Evolutionary conservation across 805 yeast genomes (phyloP), one percentile per base, ranked within the genome.

Genomic region (Candida piceae): DNA sequence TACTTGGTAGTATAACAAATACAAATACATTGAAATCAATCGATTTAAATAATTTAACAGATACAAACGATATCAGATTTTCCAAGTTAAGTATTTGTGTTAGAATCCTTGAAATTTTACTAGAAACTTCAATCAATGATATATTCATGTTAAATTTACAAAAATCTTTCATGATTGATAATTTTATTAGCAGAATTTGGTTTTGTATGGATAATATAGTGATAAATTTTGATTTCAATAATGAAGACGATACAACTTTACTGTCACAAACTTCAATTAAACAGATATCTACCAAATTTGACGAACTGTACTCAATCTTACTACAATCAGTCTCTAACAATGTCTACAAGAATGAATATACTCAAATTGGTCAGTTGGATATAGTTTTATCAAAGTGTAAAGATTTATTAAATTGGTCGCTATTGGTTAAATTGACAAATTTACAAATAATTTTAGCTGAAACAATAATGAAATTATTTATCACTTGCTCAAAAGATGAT

Each of bases 201-300:
- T 55, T 60, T 36, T 60, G 64, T 29, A 32, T 60, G 32, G 57
- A 57, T 26, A 58, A 59, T 31, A 44, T 50, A 3, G 55, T 51
- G 1, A 41, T 55, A 10, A 60, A 60, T 37, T 46, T 53, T 13
- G 46, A 39, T 19, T 35, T 50, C n/a, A 36, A 44, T n/a, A 36
- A 36, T 4, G 10, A 24, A 3, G 29, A 20, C 19, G 17, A 21
- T 4, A 18, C 22, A 11, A 38, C 36, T 28, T 27, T 48, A 2
- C 35, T 48, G 5, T 44, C 53, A 1, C 51, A 46, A 31, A 43
- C 50, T 5, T 50, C 52, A 12, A 43, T 45, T 3, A 32, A 29
- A 6, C 35, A 37, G 16, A 36, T 49, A 5, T 34, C 41, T 5
- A 19, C 31, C 4, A 53, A 49, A 29, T 45, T 58, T 21, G 65